Evolutionary conservation across 768 basidiomycete genomes (phyloP), one percentile per base, ranked within the genome.

Genomic region (Tubosaeta brunneosetosa): DNA sequence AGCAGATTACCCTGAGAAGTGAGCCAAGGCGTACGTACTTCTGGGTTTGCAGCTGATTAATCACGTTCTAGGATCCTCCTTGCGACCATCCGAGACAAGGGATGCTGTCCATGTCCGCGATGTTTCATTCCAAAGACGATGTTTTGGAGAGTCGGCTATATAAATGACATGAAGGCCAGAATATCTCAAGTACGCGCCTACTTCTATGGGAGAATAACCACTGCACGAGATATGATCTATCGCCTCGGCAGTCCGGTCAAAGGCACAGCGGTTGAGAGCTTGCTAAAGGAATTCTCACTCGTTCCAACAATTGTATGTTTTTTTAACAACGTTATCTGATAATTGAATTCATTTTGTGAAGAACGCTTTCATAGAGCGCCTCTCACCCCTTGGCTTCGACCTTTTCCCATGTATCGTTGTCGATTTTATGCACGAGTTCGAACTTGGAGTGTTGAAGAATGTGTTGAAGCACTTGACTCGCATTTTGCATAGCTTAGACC

Each of bases 361-460:
- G 33, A 12, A 14, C 4, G 29, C 29, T 2, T 29, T 29, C 4
- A 9, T 29, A 29, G 29, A 29, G 4, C 29, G 29, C 5, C 13
- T 34, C 14, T 34, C 33, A 13, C 12, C 12, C 3, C 13, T 34
- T 6, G 12, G 12, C 13, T 34, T 34, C 33, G 6, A 34, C 13
- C 13, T 34, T 13, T 34, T 34, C 13, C 13, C 13, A 2, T 13
- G 12, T 6, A 13, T 34, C 13, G 33, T 34, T 1, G 59, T 65
- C 0, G 72, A 78, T 45, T 53, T 77, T 16, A 42, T 78, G 53
- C 76, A 77, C 31, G 71, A 77, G 37, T 63, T 73, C 34, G 73
- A 77, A 44, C 57, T 77, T 0, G 74, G 77, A 0, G 61, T 71
- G 0, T 75, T 72, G 64, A 74, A 74, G 48, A 36, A 51, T 0